Base-by-base conservation (phyloP, 108 stramenopile species). In the Cyclotella atomus region DNA sequence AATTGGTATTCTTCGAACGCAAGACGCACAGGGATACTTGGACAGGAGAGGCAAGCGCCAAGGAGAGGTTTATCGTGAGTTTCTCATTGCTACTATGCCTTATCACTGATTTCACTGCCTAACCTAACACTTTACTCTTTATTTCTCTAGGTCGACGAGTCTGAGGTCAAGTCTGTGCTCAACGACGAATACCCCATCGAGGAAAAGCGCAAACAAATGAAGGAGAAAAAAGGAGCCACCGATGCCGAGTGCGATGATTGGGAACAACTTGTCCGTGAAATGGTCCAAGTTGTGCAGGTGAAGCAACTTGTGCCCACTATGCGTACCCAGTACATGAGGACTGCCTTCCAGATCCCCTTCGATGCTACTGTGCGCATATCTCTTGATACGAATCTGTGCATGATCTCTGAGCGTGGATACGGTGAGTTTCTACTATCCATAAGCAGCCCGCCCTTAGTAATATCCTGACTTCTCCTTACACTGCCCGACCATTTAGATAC, bases 1-100 rank as follows among this genome's bases (percentile, higher is more conserved):
- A 88, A 36, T 46, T 83, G 30, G 94, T 97, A 36, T 99, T 98
- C 76, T 95, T 97, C 19, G 99, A 99, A 76, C 93, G 97, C 19
- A 99, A 99, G 83, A 99, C 99, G 15, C 99, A 99, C 82, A 92
- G 95, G 41, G 99, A 99, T 34, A 93, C 89, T 25, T 99, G 99
- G 99, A 93, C 95, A n/a, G 97, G 97, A 19, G 97, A 98, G 66
- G 89, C 89, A 57, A 89, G 87, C 28, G 97, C 97, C 23, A 99
- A 99, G 86, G 97, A 98, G 68, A 95, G 99, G 34, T 99, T 99
- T 76, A 94, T 87, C 47, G 89, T 95, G 67, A 76, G 91, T 89
- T 21, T 14, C 35, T 66, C 47, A 38, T 47, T 43, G 19, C 14
- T n/a, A n/a, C 47, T 15, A 4, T 49, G 7, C 49, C 4, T 19